phyloP scores from a whole-genome alignment of 2,329 filamentous ascomycete genomes.

The Alternaria gansuensis region DNA sequence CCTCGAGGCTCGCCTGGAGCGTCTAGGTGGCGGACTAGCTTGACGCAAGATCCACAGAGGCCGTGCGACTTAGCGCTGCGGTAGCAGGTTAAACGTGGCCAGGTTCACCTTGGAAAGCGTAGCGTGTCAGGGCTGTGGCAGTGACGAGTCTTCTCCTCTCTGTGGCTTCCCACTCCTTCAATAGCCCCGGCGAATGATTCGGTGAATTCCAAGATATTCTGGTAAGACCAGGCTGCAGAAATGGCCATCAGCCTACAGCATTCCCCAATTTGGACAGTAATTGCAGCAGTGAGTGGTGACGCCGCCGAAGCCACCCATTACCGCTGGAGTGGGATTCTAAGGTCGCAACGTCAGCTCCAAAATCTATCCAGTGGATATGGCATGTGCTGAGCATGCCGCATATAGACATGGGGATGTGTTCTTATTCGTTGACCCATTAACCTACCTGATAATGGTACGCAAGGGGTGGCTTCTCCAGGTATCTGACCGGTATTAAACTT shows the following conservation, averaged over 20 bases:
- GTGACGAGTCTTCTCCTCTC: conserved; percentile 1
- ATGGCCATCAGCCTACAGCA: background rate
- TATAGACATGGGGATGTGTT: background rate
- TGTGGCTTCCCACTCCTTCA: conserved; percentile 6
- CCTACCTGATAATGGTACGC: conserved; percentile 14
- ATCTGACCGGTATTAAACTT: conserved; percentile 14
- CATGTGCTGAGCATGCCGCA: background rate
- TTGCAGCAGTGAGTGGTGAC: conserved; percentile 4
- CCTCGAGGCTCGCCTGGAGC: conserved; percentile 18
- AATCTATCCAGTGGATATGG: conserved; percentile 1
- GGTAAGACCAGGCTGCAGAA: background rate
- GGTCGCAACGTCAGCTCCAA: background rate
- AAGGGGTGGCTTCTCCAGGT: conserved; percentile 16
- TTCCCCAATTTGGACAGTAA: background rate
- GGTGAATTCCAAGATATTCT: background rate
- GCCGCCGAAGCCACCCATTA: conserved; percentile 5
- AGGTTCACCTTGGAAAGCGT: conserved; percentile 1
- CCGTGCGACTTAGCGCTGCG: conserved; percentile 8
- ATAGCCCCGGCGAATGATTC: conserved; percentile 4
- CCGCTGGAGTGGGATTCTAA: background rate
- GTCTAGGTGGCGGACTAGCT: conserved; percentile 16
- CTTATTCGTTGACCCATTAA: background rate
- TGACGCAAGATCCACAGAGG: conserved; percentile 15
- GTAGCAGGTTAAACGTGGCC: conserved; percentile 7
- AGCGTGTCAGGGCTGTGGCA: conserved; percentile 2